Evolutionary conservation across 257 asterid genomes (phyloP).

Genomic region (Parsonsia alboflavescens): DNA sequence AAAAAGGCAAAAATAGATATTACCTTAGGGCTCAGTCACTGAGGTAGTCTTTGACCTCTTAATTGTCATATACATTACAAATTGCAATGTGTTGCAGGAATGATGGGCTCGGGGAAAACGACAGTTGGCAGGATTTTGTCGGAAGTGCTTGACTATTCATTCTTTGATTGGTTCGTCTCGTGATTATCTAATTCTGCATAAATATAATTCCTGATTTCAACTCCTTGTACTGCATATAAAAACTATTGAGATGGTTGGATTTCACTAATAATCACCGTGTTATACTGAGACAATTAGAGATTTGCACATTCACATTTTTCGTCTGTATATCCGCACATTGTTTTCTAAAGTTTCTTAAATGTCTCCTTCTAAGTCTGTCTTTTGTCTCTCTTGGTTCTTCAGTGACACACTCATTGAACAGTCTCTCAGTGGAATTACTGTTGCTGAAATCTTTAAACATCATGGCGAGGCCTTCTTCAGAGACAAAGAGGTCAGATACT

Average conservation of each 20-base stretch:
- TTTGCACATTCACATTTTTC: not conserved
- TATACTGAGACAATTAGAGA: not conserved
- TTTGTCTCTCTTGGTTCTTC: slow-evolving; percentile 29
- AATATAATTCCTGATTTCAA: not conserved
- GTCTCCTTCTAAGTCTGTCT: not conserved
- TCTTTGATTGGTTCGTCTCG: slow-evolving; percentile 77
- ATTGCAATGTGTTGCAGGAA: slow-evolving; percentile 41
- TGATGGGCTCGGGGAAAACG: slow-evolving; percentile 99
- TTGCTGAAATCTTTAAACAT: slow-evolving; percentile 67
- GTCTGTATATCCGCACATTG: not conserved
- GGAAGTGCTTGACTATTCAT: slow-evolving; percentile 73
- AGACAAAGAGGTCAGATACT: slow-evolving; percentile 59
- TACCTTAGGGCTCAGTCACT: not conserved
- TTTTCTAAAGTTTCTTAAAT: not conserved
- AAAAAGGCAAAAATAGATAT: not conserved
- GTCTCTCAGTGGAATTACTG: slow-evolving; percentile 57
- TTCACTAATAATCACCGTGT: not conserved
- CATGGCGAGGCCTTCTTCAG: slow-evolving; percentile 75
- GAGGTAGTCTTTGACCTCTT: not conserved
- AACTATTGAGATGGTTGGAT: not conserved
- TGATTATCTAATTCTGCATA: too few relatives aligned
- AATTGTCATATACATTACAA: not conserved
- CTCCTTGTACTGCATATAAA: not conserved
- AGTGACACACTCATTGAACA: slow-evolving; percentile 73
- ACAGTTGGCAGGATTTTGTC: slow-evolving; percentile 85